A percentile compares a stretch with the other conserved stretches of the same genome.
These are phyloP conservation scores for Discostella stelligera DNA, from an alignment of 352 stramenopile species.

Conservation along the genomic window DNA sequence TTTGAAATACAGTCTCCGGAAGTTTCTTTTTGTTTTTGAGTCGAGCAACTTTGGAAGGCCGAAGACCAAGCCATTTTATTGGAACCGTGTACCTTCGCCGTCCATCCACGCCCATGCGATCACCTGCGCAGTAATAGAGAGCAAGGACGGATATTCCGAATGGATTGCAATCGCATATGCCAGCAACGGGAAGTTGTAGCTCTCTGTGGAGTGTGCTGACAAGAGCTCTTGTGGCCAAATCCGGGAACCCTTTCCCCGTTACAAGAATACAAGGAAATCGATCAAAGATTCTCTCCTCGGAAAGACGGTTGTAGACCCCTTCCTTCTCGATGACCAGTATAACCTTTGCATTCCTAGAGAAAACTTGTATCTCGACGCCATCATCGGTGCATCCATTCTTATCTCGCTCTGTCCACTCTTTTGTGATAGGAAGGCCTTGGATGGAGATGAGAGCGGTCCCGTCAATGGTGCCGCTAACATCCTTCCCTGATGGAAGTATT, in stretches of 20 bases:
- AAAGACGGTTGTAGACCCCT: constrained; percentile 91
- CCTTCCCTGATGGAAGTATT: constrained; percentile 42
- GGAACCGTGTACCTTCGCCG: constrained; percentile 49
- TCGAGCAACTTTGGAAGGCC: constrained; percentile 81
- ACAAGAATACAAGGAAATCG: constrained; percentile 89
- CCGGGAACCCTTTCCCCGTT: constrained; percentile 91
- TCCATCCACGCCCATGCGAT: constrained; percentile 75
- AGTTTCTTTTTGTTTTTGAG: constrained; percentile 42
- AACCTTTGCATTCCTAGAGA: constrained; percentile 77
- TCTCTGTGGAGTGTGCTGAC: constrained; percentile 83
- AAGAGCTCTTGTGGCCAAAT: constrained; percentile 90
- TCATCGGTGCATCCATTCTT: constrained; percentile 30
- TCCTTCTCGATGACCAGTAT: constrained; percentile 96
- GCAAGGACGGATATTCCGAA: constrained; percentile 92
- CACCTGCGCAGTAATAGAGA: constrained; percentile 88
- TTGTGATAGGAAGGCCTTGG: constrained; percentile 76
- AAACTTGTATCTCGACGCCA: constrained; percentile 36
- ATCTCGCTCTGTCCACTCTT: constrained; percentile 57
- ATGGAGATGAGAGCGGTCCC: constrained; percentile 55
- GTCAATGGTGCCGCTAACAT: constrained; percentile 56
- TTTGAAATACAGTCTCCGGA: constrained; percentile 66
- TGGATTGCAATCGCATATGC: constrained; percentile 92
- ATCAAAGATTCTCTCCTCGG: constrained; percentile 86
- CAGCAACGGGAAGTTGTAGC: constrained; percentile 88
- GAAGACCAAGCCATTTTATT: constrained; percentile 90